Conservation (phyloP, 495 filamentous ascomycete genomes). For the Barbatosphaeria neglecta region DNA sequence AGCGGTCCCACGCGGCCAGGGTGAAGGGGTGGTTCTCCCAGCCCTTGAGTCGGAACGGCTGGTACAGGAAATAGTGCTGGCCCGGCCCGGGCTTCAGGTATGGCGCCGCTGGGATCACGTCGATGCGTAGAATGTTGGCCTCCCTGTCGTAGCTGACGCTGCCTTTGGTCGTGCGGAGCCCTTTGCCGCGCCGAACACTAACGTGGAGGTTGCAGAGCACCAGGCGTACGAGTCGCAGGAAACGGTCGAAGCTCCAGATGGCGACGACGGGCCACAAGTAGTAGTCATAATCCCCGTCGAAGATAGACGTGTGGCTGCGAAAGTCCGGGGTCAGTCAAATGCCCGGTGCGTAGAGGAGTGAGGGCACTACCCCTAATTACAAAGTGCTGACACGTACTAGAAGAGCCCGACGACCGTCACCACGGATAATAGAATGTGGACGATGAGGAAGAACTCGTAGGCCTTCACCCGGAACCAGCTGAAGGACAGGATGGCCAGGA, state of each 20-base stretch:
- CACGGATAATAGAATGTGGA: conserved; percentile 24
- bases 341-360: background rate
- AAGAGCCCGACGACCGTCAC: conserved; percentile 27
- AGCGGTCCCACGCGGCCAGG: conserved; percentile 20
- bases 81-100: conserved; percentile 30
- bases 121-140: conserved; percentile 39
- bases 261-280: conserved; percentile 27
- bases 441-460: conserved; percentile 31
- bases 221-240: conserved; percentile 27
- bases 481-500: conserved; percentile 7
- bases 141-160: conserved; percentile 29
- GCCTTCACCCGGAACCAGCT: conserved; percentile 12
- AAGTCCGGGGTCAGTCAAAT: conserved; percentile 1
- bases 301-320: conserved; percentile 32
- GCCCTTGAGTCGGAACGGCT: conserved; percentile 32
- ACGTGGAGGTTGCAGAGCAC: conserved; percentile 29
- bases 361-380: no score
- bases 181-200: conserved; percentile 1
- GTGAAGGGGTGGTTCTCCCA: conserved; percentile 56
- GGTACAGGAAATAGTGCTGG: conserved; percentile 47
- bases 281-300: conserved; percentile 29
- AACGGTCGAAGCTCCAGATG: conserved; percentile 32
- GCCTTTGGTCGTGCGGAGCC: conserved; percentile 19
- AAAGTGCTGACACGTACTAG: conserved; percentile 20
- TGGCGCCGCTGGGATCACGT: conserved; percentile 24